Conservation (phyloP, 345 rosid species). For the Sonneratia alba region DNA sequence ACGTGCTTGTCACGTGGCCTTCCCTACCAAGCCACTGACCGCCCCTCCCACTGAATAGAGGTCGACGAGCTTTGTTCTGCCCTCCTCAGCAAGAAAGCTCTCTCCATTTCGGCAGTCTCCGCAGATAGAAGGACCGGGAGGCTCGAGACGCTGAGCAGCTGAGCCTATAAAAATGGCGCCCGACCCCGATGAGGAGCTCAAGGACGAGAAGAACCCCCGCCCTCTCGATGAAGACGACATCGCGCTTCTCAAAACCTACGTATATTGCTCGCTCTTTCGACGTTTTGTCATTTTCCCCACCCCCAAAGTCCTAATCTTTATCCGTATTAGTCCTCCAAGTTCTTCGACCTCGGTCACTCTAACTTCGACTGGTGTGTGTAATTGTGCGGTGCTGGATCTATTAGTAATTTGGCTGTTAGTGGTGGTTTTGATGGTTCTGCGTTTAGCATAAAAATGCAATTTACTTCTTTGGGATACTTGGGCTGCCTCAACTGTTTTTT, state of each 20-base stretch:
- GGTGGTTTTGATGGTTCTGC: background rate
- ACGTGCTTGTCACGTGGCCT: conserved; percentile 4
- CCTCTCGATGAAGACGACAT: conserved; percentile 91
- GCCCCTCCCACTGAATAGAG: background rate
- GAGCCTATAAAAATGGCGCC: conserved; percentile 21
- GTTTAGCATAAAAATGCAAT: background rate
- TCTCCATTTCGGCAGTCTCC: too few relatives aligned
- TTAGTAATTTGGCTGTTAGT: background rate
- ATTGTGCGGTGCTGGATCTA: background rate
- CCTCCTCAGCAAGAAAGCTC: conserved; percentile 7
- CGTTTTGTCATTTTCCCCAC: conserved; percentile 6
- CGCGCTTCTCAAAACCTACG: conserved; percentile 91
- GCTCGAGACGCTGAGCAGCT: background rate
- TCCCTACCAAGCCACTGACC: too few relatives aligned
- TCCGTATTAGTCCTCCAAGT: background rate
- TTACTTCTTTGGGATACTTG: background rate
- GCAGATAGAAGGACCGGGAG: background rate
- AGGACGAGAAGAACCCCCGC: conserved; percentile 84
- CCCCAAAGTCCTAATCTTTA: background rate
- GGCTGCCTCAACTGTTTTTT: too few relatives aligned
- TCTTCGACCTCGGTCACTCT: background rate
- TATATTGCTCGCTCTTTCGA: conserved; percentile 10
- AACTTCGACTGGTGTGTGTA: background rate
- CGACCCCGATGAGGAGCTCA: conserved; percentile 45
- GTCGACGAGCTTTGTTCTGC: background rate